Conservation (phyloP, 768 basidiomycete species). For the Xanthoconium stramineum region DNA sequence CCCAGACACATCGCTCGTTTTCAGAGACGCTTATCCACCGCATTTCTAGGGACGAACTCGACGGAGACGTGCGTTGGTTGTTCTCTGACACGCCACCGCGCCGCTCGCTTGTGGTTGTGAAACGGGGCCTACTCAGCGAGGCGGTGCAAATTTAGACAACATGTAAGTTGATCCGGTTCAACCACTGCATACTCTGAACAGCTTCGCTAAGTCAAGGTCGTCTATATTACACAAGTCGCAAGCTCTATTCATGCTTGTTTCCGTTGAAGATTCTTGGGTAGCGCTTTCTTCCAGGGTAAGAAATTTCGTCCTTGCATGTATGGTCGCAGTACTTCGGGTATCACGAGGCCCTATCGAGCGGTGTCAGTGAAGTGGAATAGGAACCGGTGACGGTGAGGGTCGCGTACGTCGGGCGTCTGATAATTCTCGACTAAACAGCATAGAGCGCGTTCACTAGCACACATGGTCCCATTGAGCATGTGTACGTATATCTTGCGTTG, state of each 20-base stretch:
- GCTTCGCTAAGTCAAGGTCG: too few relatives aligned
- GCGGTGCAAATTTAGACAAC: too few relatives aligned
- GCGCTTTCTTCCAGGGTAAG: slow-evolving; percentile 76
- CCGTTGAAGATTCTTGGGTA: slow-evolving; percentile 75
- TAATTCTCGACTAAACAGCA: slow-evolving; percentile 99
- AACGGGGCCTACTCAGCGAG: too few relatives aligned
- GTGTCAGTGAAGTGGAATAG: background rate
- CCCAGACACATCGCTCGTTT: too few relatives aligned
- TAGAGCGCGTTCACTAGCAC: slow-evolving; percentile 93
- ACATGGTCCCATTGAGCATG: slow-evolving; percentile 98
- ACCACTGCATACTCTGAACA: too few relatives aligned
- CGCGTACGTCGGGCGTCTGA: slow-evolving; percentile 85
- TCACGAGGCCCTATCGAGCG: slow-evolving; percentile 69
- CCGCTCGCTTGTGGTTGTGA: too few relatives aligned
- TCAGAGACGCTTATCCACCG: too few relatives aligned
- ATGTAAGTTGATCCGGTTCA: too few relatives aligned
- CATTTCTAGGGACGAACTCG: too few relatives aligned
- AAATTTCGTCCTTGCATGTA: slow-evolving; percentile 97
- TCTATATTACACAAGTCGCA: background rate
- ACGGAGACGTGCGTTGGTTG: too few relatives aligned
- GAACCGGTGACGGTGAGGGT: background rate
- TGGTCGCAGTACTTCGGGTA: slow-evolving; percentile 87
- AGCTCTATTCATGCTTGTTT: slow-evolving; percentile 49
- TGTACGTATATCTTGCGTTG: slow-evolving; percentile 92
- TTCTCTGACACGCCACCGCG: too few relatives aligned